Base-by-base conservation (phyloP, 805 yeast species). In the Babjeviella inositovora region DNA sequence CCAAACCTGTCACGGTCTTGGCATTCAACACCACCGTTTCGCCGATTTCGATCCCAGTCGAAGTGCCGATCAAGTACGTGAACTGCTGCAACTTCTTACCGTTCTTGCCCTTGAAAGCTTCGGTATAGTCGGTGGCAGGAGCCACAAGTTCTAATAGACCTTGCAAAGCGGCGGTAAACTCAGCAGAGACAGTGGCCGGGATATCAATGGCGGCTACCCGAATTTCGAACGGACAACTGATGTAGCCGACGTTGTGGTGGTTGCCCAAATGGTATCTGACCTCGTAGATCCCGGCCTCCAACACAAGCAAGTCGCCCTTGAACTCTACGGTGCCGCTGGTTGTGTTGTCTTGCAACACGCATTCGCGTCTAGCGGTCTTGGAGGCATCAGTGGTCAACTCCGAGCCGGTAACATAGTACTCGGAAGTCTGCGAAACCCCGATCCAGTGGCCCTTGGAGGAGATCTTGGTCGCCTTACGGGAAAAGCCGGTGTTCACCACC, bases 201-300 rank as follows among this genome's bases (percentile, higher is more conserved):
- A 52, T 51, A 3, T 43, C 37, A 6, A 70, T 35, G 13, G 37
- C 28, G 6, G 61, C 57, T 14, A 54, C 38, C 16, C 48, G 53
- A 21, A 79, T 51, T 40, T 72, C 76, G 41, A 79, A 73, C 11
- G 84, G 80, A 27, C 54, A 57, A 0, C 84, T 67, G 15, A 70
- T 59, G 30, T 58, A 55, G 13, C 69, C 53, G n/a, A 77, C 92
- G 27, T 68, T 72, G 39, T 79, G 92, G 22, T 69, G 62, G 13
- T 66, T 70, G 23, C 57, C 61, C 24, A 62, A 53, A 38, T 79
- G 90, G 36, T 73, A 73, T 40, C 92, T 57, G 32, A 79, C 58
- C 45, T 79, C 87, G 45, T 69, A 79, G 16, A 65, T 53, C 0
- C 92, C 92, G 19, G 62, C 67, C 33, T 71, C 74, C 66, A 72